Conservation (phyloP, 768 basidiomycete genomes). For the Boletus pseudo-olivaceus region DNA sequence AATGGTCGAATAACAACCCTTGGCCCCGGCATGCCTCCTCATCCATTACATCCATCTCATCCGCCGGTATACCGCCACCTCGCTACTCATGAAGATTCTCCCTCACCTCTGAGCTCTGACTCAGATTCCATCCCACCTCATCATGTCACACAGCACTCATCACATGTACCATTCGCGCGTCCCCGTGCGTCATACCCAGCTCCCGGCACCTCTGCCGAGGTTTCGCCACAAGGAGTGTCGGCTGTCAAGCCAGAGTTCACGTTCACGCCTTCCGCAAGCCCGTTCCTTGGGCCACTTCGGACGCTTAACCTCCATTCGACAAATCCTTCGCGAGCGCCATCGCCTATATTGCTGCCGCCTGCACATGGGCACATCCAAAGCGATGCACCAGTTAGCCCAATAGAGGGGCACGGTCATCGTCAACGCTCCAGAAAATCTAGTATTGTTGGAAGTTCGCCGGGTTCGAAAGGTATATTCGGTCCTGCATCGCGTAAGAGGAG, state of each 20-base stretch:
- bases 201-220: constrained; percentile 26
- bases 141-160: constrained; percentile 25
- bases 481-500: constrained; percentile 29
- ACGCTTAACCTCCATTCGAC: constrained; percentile 73
- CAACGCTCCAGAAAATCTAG: constrained; percentile 30
- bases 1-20: constrained; percentile 18
- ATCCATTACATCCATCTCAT: constrained; percentile 41
- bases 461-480: constrained; percentile 25
- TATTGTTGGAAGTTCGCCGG: constrained; percentile 38
- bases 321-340: constrained; percentile 66
- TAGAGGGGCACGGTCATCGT: constrained; percentile 30
- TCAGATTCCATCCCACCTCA: constrained; percentile 43
- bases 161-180: constrained; percentile 26
- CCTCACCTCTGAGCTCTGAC: constrained; percentile 69
- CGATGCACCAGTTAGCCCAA: constrained; percentile 32
- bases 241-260: constrained; percentile 33
- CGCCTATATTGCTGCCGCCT: constrained; percentile 65
- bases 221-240: constrained; percentile 24
- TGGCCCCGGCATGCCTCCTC: constrained; percentile 28
- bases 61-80: constrained; percentile 32
- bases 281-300: constrained; percentile 75
- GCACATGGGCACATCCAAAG: constrained; percentile 28
- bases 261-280: constrained; percentile 71
- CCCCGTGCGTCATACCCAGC: constrained; percentile 26
- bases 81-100: constrained; percentile 54